Conservation (phyloP, 2,329 filamentous ascomycete species). For the Proliferodiscus dingleyae region DNA sequence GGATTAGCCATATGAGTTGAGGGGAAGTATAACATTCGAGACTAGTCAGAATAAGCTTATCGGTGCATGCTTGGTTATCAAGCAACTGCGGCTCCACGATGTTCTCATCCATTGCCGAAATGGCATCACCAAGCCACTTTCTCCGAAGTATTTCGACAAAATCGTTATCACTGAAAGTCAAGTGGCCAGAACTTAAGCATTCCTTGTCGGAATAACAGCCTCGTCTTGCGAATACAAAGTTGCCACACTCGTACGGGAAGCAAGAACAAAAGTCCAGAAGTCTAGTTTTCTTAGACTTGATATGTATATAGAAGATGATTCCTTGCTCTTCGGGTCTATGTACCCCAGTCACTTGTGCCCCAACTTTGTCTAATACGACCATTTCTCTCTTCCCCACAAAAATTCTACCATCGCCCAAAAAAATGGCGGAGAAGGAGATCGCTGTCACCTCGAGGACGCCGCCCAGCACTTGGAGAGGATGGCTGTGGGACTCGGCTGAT, state of each 20-base stretch:
- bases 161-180: too few species aligned
- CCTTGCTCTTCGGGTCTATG: neutral
- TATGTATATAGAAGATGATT: neutral
- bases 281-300: neutral
- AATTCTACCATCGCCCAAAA: neutral
- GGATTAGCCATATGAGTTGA: too few species aligned
- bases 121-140: too few species aligned
- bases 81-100: too few species aligned
- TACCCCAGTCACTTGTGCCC: neutral
- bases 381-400: neutral
- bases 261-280: too few species aligned
- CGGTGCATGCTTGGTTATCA: too few species aligned
- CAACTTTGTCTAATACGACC: neutral
- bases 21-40: too few species aligned
- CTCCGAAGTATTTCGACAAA: too few species aligned
- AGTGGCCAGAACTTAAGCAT: neutral
- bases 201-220: constrained; percentile 7
- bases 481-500: constrained; percentile 49
- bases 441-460: constrained; percentile 1
- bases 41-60: too few species aligned
- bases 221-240: constrained; percentile 14
- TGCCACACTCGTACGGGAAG: neutral
- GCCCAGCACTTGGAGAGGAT: constrained; percentile 40
- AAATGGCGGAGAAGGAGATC: constrained; percentile 4
- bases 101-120: too few species aligned